Evolutionary conservation across 2,329 filamentous ascomycete genomes (phyloP), one percentile per base, ranked within the genome.

Genomic region (Botrytis fabae): DNA sequence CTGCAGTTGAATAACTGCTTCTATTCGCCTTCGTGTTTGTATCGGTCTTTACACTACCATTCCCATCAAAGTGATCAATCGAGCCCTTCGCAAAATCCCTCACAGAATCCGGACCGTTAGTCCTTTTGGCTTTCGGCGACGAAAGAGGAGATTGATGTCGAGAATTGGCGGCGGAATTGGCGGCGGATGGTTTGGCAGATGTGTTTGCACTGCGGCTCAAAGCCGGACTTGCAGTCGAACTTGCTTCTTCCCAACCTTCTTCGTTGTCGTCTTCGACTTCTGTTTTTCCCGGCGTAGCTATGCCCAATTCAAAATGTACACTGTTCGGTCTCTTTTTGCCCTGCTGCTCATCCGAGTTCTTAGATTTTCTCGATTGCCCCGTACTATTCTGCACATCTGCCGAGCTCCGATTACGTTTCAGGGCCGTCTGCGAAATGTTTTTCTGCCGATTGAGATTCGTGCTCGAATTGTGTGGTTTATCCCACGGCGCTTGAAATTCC

Each of bases 181-280:
- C 85, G 42, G 84, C 80, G 44, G 84, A 86, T 70, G 22, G 68
- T 64, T 63, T 64, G 22, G 74, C 75, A 59, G 74, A 69, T 74
- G 80, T 74, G 61, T 77, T 78, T 25, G 74, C 85, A 85, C 78
- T 84, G 73, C 86, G 82, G 20, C 86, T 87, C 63, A 87, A 81
- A 75, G 89, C 86, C 7, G 89, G 89, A 18, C 88, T 90, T 69
- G 89, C 89, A 73, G 88, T 90, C 64, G 85, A 85, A 81, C 88
- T 91, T 74, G 89, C 89, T 81, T 92, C 90, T 60, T 91, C 88
- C 90, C 90, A 91, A 82, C 89, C 89, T 84, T 89, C 88, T 70
- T 88, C 86, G 57, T 80, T 80, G 60, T 83, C 81, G 6, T 64
- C 69, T 70, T 70, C 69, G 38, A 40, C 9, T 25, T 70, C 77